phyloP scores from a whole-genome alignment of 2,329 filamentous ascomycete genomes.

The Truncatella angustata region DNA sequence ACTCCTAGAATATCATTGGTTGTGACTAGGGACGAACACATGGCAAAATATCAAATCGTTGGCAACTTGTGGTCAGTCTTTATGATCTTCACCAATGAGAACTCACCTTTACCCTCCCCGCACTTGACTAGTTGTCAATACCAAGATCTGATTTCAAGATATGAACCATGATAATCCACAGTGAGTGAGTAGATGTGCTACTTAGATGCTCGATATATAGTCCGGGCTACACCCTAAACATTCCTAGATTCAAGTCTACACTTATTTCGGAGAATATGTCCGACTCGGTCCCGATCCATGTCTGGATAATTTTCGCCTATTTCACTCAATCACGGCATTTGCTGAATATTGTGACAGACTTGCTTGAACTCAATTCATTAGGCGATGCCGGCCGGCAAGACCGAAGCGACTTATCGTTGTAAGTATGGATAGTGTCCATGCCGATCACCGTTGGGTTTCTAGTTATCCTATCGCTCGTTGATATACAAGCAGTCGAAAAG shows the following conservation, averaged over 20 bases:
- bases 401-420: too few relatives aligned
- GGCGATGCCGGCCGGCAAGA: too few relatives aligned
- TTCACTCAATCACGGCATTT: neutral
- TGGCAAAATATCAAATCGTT: neutral
- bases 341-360: neutral
- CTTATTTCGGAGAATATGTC: neutral
- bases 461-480: too few relatives aligned
- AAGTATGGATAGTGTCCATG: too few relatives aligned
- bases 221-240: neutral
- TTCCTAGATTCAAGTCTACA: neutral
- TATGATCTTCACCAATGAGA: constrained; percentile 13
- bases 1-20: constrained; percentile 21
- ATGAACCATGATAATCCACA: neutral
- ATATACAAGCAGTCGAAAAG: too few relatives aligned
- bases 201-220: neutral
- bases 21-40: constrained; percentile 14
- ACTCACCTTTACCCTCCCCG: neutral
- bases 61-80: neutral
- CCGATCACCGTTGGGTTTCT: too few relatives aligned
- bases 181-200: too few relatives aligned
- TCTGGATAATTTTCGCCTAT: neutral
- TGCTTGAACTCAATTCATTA: too few relatives aligned
- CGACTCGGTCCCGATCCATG: neutral
- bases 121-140: neutral
- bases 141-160: neutral